phyloP scores from a whole-genome alignment of 345 rosid species.

The Odontarrhena argentea region DNA sequence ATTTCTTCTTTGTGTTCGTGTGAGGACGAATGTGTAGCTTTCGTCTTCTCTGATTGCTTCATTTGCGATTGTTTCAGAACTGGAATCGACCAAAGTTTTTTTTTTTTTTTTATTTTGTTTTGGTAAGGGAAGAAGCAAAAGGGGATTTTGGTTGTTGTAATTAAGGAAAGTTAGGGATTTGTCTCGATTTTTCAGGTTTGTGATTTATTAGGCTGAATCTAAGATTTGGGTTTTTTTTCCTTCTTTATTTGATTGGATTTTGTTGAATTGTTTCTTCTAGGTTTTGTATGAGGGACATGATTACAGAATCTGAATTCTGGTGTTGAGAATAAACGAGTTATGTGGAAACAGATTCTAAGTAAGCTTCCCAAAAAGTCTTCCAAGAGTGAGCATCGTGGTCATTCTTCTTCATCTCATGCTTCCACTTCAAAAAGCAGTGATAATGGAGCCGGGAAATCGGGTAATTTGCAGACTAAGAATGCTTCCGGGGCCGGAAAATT shows the following conservation, averaged over 20 bases:
- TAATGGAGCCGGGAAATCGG: slow-evolving; percentile 31
- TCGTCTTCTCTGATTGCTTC: slow-evolving; percentile 35
- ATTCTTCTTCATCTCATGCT: slow-evolving; percentile 41
- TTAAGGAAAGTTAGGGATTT: slow-evolving; percentile 31
- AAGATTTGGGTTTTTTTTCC: slow-evolving; percentile 22
- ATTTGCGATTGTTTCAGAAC: slow-evolving; percentile 18
- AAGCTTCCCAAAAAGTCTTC: slow-evolving; percentile 90
- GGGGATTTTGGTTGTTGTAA: slow-evolving; percentile 32
- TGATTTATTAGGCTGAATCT: slow-evolving; percentile 32
- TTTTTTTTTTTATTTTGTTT: slow-evolving; percentile 27
- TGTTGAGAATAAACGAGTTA: slow-evolving; percentile 39
- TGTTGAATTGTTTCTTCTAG: slow-evolving; percentile 26
- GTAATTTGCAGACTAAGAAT: slow-evolving; percentile 28
- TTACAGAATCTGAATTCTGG: slow-evolving; percentile 29
- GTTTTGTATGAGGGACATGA: slow-evolving; percentile 14
- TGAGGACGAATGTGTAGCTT: slow-evolving; percentile 26
- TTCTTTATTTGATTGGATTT: not conserved
- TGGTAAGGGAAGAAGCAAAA: slow-evolving; percentile 5
- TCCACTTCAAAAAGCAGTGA: slow-evolving; percentile 51
- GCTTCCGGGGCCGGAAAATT: slow-evolving; percentile 35
- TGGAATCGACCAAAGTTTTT: slow-evolving; percentile 38
- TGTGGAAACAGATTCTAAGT: slow-evolving; percentile 79
- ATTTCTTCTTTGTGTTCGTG: slow-evolving; percentile 10
- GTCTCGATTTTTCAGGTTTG: slow-evolving; percentile 37
- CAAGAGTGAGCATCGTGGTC: slow-evolving; percentile 54